Base-by-base conservation (phyloP, 805 yeast genomes). In the Lipomyces yamadae region DNA sequence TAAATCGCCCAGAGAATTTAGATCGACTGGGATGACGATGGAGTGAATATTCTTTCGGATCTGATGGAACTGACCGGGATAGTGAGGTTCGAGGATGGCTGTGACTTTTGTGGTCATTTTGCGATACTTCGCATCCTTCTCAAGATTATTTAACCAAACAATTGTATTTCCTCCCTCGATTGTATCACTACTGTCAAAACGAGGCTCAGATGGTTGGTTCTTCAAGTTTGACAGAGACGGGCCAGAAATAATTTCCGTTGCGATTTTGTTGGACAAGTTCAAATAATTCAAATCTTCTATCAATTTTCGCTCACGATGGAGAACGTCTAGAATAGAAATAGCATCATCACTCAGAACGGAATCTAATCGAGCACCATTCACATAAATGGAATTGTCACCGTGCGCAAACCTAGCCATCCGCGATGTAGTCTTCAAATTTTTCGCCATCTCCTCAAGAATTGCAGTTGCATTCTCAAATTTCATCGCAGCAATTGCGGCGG, bases 71-170 rank as follows among this genome's bases (percentile, higher is more conserved):
- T 86, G 88, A 7, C 90, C 92, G 37, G 81, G 81, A 48, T 83
- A 80, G 6, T 79, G 75, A 37, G 78, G 76, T n/a, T 78, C 76
- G 52, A 84, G 72, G 73, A 89, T 89, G 0, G 78, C 81, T 7
- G 79, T 76, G 11, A 84, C 75, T 54, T 88, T 81, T 32, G 78
- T 74, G 0, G 85, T 74, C 73, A 83, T 83, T 7, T 78, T 75
- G 0, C 76, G 72, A 74, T 90, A 92, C 39, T 79, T 81, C 0
- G 75, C 72, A 74, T 91, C 97, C 0, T 68, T 74, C 70, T 87
- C 96, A 4, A 94, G 79, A 75, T 95, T 90, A 74, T 94, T 95
- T 73, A 94, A 82, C 79, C 86, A 92, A 0, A 89, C 81, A 6
- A 92, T 83, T 0, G 81, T 79, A 1, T 77, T 62, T 7, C 64